Evolutionary conservation across 768 basidiomycete species (phyloP), one percentile per base, ranked within the genome.

Genomic region (Gloeostereum incarnatum): DNA sequence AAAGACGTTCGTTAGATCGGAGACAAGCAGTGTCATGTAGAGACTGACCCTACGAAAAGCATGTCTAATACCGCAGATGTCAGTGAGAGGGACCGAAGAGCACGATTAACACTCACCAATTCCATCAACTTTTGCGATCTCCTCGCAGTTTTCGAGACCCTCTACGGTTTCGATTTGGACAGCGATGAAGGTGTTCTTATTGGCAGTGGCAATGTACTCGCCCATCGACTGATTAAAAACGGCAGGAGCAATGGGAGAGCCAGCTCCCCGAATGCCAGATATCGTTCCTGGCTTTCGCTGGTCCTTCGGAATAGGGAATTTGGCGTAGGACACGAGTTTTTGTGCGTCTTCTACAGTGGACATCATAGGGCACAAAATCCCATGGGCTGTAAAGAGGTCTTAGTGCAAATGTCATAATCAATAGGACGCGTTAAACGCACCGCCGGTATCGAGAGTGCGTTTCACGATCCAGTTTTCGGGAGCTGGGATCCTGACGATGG

Each of bases 391-490:
- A 30, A 13, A 6, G 17, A 18, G 17, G 17, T 21, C n/a, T n/a
- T n/a, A n/a, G n/a, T n/a, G n/a, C 5, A 14, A 21, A 25, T 25
- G 14, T 23, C 23, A 26, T 14, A 5, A 16, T 18, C 10, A 6
- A 25, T 20, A 26, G 13, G 4, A 19, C 23, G 4, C 17, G 29
- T 9, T 58, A 25, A 68, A 48, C 20, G 66, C 48, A 18, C 71
- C 68, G 29, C 56, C 71, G 0, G 62, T 62, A 41, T 71, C 69
- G 33, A 71, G 59, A 6, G 60, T 66, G 35, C 62, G 56, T 54
- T 72, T 72, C 52, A 71, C 66, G 42, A 68, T 63, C 66, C 67
- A 69, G 25, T 53, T 39, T 2, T 65, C 69, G 5, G 68, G 67
- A 9, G 66, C 66, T 13, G 69, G 67, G 20, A 69, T 62, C 13